Conservation (phyloP, 1,284 basidiomycete species). For the Hortiboletus rubellus region DNA sequence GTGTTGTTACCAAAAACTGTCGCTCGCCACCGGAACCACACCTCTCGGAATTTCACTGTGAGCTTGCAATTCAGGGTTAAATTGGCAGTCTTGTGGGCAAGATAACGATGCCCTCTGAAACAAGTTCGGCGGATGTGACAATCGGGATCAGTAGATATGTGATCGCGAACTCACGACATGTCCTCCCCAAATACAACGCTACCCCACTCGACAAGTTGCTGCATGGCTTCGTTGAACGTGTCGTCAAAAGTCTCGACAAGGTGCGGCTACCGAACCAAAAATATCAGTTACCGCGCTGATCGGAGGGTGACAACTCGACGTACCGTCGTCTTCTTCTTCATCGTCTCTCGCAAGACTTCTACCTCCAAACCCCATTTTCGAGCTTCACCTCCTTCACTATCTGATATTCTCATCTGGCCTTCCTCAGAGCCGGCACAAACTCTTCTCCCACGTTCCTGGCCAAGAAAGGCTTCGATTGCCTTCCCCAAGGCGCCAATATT, state of each 20-base stretch:
- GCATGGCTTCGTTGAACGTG: slow-evolving; percentile 78
- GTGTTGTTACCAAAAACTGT: slow-evolving; percentile 62
- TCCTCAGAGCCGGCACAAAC: slow-evolving; percentile 61
- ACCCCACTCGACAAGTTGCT: slow-evolving; percentile 79
- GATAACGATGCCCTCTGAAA: slow-evolving; percentile 68
- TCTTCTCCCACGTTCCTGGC: slow-evolving; percentile 65
- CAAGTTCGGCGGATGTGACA: slow-evolving; percentile 24
- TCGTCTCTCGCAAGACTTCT: slow-evolving; percentile 49
- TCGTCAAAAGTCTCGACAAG: slow-evolving; percentile 62
- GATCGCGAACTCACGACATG: slow-evolving; percentile 55
- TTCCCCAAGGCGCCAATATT: slow-evolving; percentile 79
- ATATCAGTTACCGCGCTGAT: slow-evolving; percentile 15
- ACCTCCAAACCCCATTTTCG: slow-evolving; percentile 73
- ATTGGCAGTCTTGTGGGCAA: slow-evolving; percentile 73
- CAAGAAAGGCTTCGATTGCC: slow-evolving; percentile 69
- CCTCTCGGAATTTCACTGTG: slow-evolving; percentile 65
- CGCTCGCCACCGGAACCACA: slow-evolving; percentile 69
- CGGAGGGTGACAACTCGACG: slow-evolving; percentile 27
- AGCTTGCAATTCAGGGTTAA: slow-evolving; percentile 72
- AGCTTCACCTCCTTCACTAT: slow-evolving; percentile 64
- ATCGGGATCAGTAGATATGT: slow-evolving; percentile 23
- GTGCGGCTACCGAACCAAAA: slow-evolving; percentile 43
- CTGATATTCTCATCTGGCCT: slow-evolving; percentile 31
- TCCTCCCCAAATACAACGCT: slow-evolving; percentile 77
- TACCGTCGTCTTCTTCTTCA: slow-evolving; percentile 59